phyloP scores from a whole-genome alignment of 2,329 filamentous ascomycete genomes.

The Apiospora pterosperma region DNA sequence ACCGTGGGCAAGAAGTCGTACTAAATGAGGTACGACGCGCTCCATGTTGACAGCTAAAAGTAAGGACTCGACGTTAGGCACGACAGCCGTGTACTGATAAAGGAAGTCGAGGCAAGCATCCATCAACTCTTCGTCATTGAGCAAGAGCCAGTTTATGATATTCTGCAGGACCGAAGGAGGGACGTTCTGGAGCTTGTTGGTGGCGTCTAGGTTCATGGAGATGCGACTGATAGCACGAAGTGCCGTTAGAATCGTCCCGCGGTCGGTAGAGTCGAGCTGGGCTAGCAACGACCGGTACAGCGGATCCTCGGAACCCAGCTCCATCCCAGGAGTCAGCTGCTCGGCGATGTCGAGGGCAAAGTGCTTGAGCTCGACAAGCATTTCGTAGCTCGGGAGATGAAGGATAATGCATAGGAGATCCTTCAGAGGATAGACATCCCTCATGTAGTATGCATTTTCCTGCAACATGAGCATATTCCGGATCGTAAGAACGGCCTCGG shows the following conservation, averaged over 20 bases:
- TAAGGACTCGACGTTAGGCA: constrained; percentile 76
- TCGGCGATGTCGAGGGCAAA: constrained; percentile 90
- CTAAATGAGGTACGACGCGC: constrained; percentile 72
- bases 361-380: constrained; percentile 81
- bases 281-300: constrained; percentile 72
- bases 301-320: constrained; percentile 68
- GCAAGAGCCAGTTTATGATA: constrained; percentile 69
- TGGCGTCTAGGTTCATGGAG: constrained; percentile 78
- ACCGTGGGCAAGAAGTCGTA: constrained; percentile 74
- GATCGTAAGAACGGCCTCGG: constrained; percentile 82
- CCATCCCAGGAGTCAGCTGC: constrained; percentile 79
- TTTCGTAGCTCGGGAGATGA: constrained; percentile 69
- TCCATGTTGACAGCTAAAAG: constrained; percentile 60
- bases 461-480: constrained; percentile 94
- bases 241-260: constrained; percentile 76
- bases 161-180: constrained; percentile 62
- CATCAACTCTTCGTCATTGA: constrained; percentile 87
- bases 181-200: constrained; percentile 72
- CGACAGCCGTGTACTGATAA: constrained; percentile 89
- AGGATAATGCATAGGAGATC: constrained; percentile 82
- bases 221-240: constrained; percentile 82
- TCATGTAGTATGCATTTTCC: constrained; percentile 81
- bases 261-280: constrained; percentile 66
- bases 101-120: constrained; percentile 89
- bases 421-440: constrained; percentile 70